Base-by-base conservation (phyloP, 768 basidiomycete species). In the Tulasnella sp. region DNA sequence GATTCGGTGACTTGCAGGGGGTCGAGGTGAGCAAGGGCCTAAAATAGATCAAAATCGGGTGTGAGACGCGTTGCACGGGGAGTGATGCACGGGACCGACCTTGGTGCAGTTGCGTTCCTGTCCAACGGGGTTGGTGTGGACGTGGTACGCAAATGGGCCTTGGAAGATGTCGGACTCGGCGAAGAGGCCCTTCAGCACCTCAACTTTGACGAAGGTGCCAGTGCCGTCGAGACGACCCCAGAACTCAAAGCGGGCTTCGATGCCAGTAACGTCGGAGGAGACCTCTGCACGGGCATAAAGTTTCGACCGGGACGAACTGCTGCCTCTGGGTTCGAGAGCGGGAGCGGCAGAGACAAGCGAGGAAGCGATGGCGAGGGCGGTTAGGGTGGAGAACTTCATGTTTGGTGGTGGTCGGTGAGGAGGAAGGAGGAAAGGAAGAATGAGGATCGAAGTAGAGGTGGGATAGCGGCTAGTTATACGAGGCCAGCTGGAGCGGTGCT, bases 61-160 rank as follows among this genome's bases (percentile, higher is more conserved):
- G 34, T 48, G n/a, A n/a, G n/a, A n/a, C n/a, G n/a, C 21, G 23
- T 9, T 46, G 21, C 9, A 9, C 23, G 14, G 14, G 34, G 9
- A 12, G n/a, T n/a, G 36, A 25, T 34, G 19, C 25, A 19, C 7
- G 31, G 5, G 12, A 21, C 55, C 48, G n/a, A 57, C 55, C 40
- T 43, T 45, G 15, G 40, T n/a, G 45, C 55, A 57, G 27, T 57
- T n/a, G n/a, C 55, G 31, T 25, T 57, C 55, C 31, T 43, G 5
- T 17, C 41, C 40, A 14, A 57, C 37, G 25, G 55, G 55, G 46
- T 57, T 57, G 55, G 55, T 57, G 21, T 57, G 55, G 42, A 57
- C 11, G 46, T 57, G 55, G 34, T 57, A 57, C 15, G 29, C 29
- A 21, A 19, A 57, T 14, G 52, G 52, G 9, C 36, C 35, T 23